These are phyloP conservation scores for Linum lewisii DNA, from an alignment of 345 rosid genomes.

Conservation along the genomic window DNA sequence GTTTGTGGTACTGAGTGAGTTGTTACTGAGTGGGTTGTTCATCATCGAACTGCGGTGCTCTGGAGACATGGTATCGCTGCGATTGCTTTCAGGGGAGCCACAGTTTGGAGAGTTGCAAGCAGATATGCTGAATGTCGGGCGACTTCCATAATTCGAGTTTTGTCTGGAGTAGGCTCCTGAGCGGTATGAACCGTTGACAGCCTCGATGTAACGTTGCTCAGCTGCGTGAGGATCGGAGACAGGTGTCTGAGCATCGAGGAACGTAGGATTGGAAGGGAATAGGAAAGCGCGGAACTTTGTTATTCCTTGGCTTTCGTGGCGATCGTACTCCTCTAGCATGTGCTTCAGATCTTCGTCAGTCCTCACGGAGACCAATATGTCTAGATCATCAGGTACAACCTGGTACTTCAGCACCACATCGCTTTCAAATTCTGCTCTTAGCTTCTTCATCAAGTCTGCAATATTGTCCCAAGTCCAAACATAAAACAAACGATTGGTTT, in stretches of 20 bases:
- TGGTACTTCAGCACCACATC: constrained; percentile 61
- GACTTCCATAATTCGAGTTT: constrained; percentile 25
- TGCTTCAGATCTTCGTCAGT: constrained; percentile 69
- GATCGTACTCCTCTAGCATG: constrained; percentile 67
- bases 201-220: constrained; percentile 77
- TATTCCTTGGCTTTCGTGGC: constrained; percentile 38
- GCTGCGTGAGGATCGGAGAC: constrained; percentile 27
- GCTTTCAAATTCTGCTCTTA: constrained; percentile 38
- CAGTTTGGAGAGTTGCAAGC: constrained; percentile 55
- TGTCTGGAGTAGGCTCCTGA: constrained; percentile 12
- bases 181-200: constrained; percentile 53
- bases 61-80: constrained; percentile 12
- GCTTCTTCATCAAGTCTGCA: constrained; percentile 67
- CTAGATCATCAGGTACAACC: constrained; percentile 63
- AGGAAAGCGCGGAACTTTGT: constrained; percentile 56
- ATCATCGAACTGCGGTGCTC: constrained; percentile 17
- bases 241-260: constrained; percentile 28
- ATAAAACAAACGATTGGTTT: background rate
- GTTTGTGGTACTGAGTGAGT: constrained; percentile 11
- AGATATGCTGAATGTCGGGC: constrained; percentile 41
- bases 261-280: constrained; percentile 41
- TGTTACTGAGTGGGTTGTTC: constrained; percentile 3
- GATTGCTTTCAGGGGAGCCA: constrained; percentile 40
- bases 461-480: too few relatives aligned
- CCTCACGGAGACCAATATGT: constrained; percentile 61